Evolutionary conservation across 352 stramenopile genomes (phyloP), one percentile per base, ranked within the genome.

Genomic region (Phytophthora brassicae): DNA sequence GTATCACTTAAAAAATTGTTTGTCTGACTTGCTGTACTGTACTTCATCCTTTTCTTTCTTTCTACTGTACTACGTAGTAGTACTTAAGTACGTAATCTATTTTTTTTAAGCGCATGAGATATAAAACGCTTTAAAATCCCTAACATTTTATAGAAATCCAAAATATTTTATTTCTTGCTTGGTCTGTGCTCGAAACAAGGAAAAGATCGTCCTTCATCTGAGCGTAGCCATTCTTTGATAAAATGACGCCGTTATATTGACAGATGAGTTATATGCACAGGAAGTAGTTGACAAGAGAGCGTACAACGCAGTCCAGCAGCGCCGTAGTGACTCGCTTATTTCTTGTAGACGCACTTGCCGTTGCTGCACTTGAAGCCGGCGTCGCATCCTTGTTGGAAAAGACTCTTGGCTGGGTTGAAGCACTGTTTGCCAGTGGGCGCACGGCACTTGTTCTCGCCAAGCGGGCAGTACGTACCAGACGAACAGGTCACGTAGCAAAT

Each of bases 361-460:
- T 70, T 64, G 22, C n/a, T 45, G 50, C 68, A 75, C 55, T 58
- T 66, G 63, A 75, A 75, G n/a, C 64, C 68, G 3, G 49, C 4
- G 26, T 47, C 55, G 43, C 68, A 76, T 29, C 44, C 56, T 6
- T 39, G 5, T 13, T 51, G 42, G 52, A 66, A 77, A 19, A 53
- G 29, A 31, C 59, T 55, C 17, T 64, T 77, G 24, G 68, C 68
- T 7, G 68, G 64, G 45, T 77, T 77, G 56, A 77, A 73, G 60
- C 68, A 71, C 56, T 68, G 35, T 42, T 24, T 43, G 16, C 31
- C 36, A 2, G 38, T 45, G 2, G 64, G 58, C 2, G 50, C 17
- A n/a, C 59, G 59, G 56, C 68, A 76, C 4, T 33, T 38, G 36
- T 29, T 68, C 6, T 56, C 56, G 9, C 68, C 60, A 29, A 42